Conservation (phyloP, 2,329 filamentous ascomycete genomes). For the Beauveria pseudobassiana region DNA sequence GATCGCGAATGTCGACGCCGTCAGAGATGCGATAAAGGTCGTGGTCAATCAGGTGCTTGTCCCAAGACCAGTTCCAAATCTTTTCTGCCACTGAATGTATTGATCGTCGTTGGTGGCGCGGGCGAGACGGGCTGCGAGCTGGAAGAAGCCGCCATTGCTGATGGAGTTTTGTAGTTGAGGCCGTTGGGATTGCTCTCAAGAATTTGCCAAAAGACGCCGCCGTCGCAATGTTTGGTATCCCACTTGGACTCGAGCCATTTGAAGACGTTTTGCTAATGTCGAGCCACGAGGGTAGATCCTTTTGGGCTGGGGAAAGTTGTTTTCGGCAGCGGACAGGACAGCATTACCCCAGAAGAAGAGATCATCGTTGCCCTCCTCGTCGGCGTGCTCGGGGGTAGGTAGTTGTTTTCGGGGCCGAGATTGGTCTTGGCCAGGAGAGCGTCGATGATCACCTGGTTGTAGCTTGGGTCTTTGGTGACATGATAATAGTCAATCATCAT, state of each 20-base stretch:
- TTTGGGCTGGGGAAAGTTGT: slow-evolving; percentile 49
- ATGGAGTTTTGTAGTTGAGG: slow-evolving; percentile 69
- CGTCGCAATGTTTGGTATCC: slow-evolving; percentile 57
- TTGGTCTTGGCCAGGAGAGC: slow-evolving; percentile 50
- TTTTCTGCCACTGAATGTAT: slow-evolving; percentile 58
- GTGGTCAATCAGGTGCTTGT: slow-evolving; percentile 48
- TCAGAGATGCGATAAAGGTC: slow-evolving; percentile 50
- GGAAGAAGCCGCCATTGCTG: slow-evolving; percentile 76
- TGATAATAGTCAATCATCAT: slow-evolving; percentile 63
- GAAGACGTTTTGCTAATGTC: slow-evolving; percentile 60
- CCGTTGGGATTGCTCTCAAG: slow-evolving; percentile 60
- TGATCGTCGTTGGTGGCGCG: slow-evolving; percentile 60
- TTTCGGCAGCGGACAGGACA: slow-evolving; percentile 57
- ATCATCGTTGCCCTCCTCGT: slow-evolving; percentile 61
- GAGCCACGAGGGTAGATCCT: slow-evolving; percentile 47
- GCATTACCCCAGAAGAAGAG: slow-evolving; percentile 61
- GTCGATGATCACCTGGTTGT: slow-evolving; percentile 52
- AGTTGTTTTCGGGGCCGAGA: slow-evolving; percentile 50
- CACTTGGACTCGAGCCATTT: slow-evolving; percentile 59
- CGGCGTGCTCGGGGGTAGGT: slow-evolving; percentile 48
- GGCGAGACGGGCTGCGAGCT: slow-evolving; percentile 68
- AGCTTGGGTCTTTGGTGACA: slow-evolving; percentile 54
- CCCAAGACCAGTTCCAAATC: slow-evolving; percentile 57
- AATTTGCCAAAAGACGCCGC: slow-evolving; percentile 71
- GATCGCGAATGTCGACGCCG: slow-evolving; percentile 46